These are phyloP conservation scores for Moricandia moricandioides DNA, from an alignment of 345 rosid species.

Conservation along the genomic window DNA sequence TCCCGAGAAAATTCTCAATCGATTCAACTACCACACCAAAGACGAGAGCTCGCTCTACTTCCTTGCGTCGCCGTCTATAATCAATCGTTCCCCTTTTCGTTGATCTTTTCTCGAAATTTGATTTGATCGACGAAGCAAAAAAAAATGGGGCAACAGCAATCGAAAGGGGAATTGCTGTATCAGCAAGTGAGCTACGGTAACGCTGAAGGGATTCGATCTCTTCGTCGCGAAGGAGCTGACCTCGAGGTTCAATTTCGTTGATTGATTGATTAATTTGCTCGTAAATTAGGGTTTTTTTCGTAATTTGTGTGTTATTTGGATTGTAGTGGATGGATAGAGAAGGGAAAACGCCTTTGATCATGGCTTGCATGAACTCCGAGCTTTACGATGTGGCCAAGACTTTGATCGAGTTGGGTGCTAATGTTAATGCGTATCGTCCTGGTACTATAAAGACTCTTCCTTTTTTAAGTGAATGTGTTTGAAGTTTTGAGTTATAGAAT, in stretches of 20 bases:
- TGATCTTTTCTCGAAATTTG: neutral
- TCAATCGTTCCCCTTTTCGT: neutral
- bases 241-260: conserved; percentile 57
- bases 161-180: conserved; percentile 81
- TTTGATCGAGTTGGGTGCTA: conserved; percentile 83
- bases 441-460: conserved; percentile 39
- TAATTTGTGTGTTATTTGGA: neutral
- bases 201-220: conserved; percentile 73
- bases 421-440: conserved; percentile 82
- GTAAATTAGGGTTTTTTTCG: conserved; percentile 9
- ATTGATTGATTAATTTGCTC: neutral
- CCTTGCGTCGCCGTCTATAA: neutral
- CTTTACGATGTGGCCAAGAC: conserved; percentile 66
- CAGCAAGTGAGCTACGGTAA: conserved; percentile 81
- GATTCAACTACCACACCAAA: neutral
- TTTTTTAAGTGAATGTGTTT: neutral
- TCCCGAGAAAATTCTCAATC: conserved; percentile 7
- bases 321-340: conserved; percentile 86
- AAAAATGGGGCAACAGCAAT: conserved; percentile 88
- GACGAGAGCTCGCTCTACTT: neutral
- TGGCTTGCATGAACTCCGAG: conserved; percentile 71
- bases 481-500: neutral
- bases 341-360: conserved; percentile 88
- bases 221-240: conserved; percentile 73
- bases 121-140: neutral